Percentiles rank a stretch among this genome's conserved stretches.
These are phyloP conservation scores for Claviceps digitariae DNA, from an alignment of 2,329 filamentous ascomycete genomes.

Conservation along the genomic window DNA sequence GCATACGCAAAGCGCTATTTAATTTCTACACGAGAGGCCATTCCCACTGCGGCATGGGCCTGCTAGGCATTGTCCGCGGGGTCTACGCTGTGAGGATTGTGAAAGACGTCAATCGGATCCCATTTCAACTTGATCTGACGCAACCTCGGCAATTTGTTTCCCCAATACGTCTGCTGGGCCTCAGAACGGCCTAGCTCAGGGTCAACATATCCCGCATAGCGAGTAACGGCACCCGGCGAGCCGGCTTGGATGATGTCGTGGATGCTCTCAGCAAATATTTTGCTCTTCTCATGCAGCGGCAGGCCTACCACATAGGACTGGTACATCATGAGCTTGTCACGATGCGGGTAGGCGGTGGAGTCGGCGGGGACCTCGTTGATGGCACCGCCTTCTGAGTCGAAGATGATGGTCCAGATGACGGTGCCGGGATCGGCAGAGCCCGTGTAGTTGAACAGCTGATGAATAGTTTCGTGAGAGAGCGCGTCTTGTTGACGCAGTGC, in stretches of 20 bases:
- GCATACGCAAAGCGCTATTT: too few species aligned
- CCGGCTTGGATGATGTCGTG: constrained; percentile 28
- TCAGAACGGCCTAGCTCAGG: constrained; percentile 26
- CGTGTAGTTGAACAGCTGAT: constrained; percentile 39
- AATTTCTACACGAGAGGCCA: constrained; percentile 45
- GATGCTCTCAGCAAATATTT: constrained; percentile 37
- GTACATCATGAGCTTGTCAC: constrained; percentile 50
- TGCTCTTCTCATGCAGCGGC: constrained; percentile 30
- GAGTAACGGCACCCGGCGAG: constrained; percentile 27
- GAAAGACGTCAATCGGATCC: constrained; percentile 42
- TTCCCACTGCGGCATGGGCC: constrained; percentile 33
- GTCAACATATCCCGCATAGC: constrained; percentile 53
- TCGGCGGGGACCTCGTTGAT: constrained; percentile 40
- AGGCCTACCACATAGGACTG: constrained; percentile 46
- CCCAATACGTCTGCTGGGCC: constrained; percentile 42
- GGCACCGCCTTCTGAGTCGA: constrained; percentile 47
- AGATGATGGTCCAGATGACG: constrained; percentile 46
- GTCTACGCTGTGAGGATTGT: constrained; percentile 46
- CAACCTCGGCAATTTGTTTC: constrained; percentile 32
- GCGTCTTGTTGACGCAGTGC: constrained; percentile 36
- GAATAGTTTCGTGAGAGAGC: constrained; percentile 30
- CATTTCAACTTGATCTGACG: constrained; percentile 35
- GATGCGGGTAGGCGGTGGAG: constrained; percentile 48
- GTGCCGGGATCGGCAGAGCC: constrained; percentile 35
- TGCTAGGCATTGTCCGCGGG: constrained; percentile 36